phyloP scores from a whole-genome alignment of 1,284 basidiomycete genomes.

The Cystobasidium sp. region DNA sequence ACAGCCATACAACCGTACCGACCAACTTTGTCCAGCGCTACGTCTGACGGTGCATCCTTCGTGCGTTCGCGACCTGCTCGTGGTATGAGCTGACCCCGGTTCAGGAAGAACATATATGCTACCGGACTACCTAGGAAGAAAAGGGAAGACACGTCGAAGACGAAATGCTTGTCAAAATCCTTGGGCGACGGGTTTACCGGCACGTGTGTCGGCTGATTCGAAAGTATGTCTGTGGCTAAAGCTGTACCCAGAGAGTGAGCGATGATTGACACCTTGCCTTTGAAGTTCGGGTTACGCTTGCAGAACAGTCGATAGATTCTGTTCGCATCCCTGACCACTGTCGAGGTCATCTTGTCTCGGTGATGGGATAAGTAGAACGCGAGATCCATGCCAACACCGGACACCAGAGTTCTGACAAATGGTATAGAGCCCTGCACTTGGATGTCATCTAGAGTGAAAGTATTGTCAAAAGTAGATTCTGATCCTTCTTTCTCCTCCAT shows the following conservation, averaged over 20 bases:
- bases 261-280: slow-evolving; percentile 54
- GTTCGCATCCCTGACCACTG: slow-evolving; percentile 55
- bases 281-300: slow-evolving; percentile 55
- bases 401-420: slow-evolving; percentile 54
- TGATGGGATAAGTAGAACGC: slow-evolving; percentile 55
- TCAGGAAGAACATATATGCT: slow-evolving; percentile 53
- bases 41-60: slow-evolving; percentile 48
- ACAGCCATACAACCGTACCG: slow-evolving; percentile 50
- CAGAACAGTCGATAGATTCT: slow-evolving; percentile 55
- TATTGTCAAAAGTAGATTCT: slow-evolving; percentile 49
- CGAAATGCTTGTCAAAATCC: slow-evolving; percentile 33
- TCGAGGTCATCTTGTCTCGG: slow-evolving; percentile 53
- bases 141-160: slow-evolving; percentile 52
- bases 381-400: slow-evolving; percentile 55
- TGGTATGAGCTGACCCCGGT: slow-evolving; percentile 56
- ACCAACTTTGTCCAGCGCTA: slow-evolving; percentile 53
- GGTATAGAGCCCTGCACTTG: slow-evolving; percentile 53
- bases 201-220: slow-evolving; percentile 54
- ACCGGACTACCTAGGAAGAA: slow-evolving; percentile 56
- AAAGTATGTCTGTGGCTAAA: slow-evolving; percentile 53
- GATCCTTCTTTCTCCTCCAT: slow-evolving; percentile 45
- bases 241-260: slow-evolving; percentile 53
- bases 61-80: slow-evolving; percentile 50
- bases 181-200: slow-evolving; percentile 33
- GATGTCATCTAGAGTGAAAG: slow-evolving; percentile 50